These are phyloP conservation scores for Suhomyces ambrosiae DNA, from an alignment of 1,139 yeast species.

Conservation along the genomic window DNA sequence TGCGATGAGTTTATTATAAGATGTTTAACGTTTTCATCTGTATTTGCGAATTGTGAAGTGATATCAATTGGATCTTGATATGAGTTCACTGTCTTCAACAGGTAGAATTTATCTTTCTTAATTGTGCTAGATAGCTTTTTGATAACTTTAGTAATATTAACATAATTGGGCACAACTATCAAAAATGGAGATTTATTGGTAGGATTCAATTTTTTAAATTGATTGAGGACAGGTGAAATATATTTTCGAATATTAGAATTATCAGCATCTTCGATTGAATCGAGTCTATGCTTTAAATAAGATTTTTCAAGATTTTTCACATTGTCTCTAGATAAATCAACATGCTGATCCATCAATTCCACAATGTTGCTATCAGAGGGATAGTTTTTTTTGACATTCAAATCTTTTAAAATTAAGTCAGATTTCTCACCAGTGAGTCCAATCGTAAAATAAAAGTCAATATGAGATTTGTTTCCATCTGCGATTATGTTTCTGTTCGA, in stretches of 20 bases:
- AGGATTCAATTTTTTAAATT: constrained; percentile 12
- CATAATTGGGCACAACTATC: constrained; percentile 21
- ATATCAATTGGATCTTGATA: neutral
- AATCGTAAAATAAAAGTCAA: constrained; percentile 13
- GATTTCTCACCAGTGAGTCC: constrained; percentile 5
- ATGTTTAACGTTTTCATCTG: constrained; percentile 2
- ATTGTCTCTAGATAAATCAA: constrained; percentile 16
- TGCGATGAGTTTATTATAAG: constrained; percentile 16
- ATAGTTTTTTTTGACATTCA: constrained; percentile 12
- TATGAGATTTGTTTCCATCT: neutral
- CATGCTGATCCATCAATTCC: constrained; percentile 16
- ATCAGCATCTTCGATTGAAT: neutral
- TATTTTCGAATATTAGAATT: constrained; percentile 3
- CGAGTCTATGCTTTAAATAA: constrained; percentile 16
- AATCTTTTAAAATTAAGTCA: constrained; percentile 8
- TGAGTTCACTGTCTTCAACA: neutral
- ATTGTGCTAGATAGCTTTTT: constrained; percentile 5
- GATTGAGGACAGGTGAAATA: constrained; percentile 5
- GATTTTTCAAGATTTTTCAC: constrained; percentile 21
- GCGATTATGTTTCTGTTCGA: constrained; percentile 1
- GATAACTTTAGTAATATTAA: constrained; percentile 8
- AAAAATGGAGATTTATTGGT: constrained; percentile 16
- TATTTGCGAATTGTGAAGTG: neutral
- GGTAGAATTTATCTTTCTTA: constrained; percentile 2
- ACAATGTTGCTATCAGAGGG: constrained; percentile 13